Evolutionary conservation across 306 rosid species (phyloP).

Genomic region (Casuarina cunninghamiana): DNA sequence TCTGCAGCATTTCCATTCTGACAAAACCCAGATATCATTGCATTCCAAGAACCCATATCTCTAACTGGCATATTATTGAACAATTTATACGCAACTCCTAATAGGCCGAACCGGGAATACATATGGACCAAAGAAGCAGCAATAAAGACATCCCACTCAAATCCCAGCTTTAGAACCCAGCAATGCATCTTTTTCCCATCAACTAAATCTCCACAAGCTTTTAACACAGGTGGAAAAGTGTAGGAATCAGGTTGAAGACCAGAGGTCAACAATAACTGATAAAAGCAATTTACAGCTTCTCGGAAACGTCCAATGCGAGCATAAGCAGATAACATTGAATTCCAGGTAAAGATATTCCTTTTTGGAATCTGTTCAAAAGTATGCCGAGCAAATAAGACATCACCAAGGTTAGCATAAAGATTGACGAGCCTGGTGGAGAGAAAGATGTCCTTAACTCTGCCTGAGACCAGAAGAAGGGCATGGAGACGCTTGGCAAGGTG

Average conservation of each 20-base stretch:
- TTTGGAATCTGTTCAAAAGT: conserved; percentile 40
- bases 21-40: conserved; percentile 55
- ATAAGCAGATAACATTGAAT: conserved; percentile 56
- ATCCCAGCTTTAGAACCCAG: conserved; percentile 48
- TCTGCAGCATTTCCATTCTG: conserved; percentile 43
- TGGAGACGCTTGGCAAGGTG: conserved; percentile 45
- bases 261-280: conserved; percentile 29
- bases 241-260: conserved; percentile 43
- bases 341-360: conserved; percentile 53
- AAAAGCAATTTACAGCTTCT: conserved; percentile 42
- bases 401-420: conserved; percentile 43
- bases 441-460: conserved; percentile 36
- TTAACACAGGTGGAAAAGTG: conserved; percentile 54
- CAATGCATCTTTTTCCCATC: conserved; percentile 51
- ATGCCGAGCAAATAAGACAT: conserved; percentile 31
- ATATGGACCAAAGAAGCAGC: conserved; percentile 52
- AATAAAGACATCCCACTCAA: conserved; percentile 47
- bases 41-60: conserved; percentile 54
- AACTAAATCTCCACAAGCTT: conserved; percentile 42
- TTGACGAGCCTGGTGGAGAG: conserved; percentile 45
- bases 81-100: conserved; percentile 31
- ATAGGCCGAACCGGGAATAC: conserved; percentile 47
- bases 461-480: conserved; percentile 45
- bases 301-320: conserved; percentile 36
- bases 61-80: conserved; percentile 41